Percentiles rank a stretch among this genome's conserved stretches.
phyloP scores from a whole-genome alignment of 192 early-diverging fungal genomes.

The Linnemannia hyalina region DNA sequence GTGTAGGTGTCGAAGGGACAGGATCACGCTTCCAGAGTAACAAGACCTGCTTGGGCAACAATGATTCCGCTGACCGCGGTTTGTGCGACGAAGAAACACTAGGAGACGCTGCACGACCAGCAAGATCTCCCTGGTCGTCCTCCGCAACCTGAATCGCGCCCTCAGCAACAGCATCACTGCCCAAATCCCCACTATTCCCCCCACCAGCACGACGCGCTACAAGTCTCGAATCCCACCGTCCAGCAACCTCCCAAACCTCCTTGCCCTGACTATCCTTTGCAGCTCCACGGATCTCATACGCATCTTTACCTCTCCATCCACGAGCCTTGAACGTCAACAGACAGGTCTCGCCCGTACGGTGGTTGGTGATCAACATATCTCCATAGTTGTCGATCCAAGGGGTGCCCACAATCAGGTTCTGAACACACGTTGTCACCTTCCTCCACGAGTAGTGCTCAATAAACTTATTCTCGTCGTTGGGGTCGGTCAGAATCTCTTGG shows the following conservation, averaged over 20 bases:
- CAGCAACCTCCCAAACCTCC: slow-evolving; percentile 73
- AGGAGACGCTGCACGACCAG: background rate
- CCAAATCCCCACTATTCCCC: slow-evolving; percentile 54
- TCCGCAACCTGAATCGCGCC: slow-evolving; percentile 42
- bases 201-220: slow-evolving; percentile 64
- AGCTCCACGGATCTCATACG: slow-evolving; percentile 71
- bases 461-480: slow-evolving; percentile 66
- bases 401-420: slow-evolving; percentile 88
- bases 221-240: slow-evolving; percentile 77
- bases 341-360: slow-evolving; percentile 85
- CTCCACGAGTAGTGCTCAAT: slow-evolving; percentile 89
- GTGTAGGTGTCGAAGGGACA: slow-evolving; percentile 62
- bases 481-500: slow-evolving; percentile 45
- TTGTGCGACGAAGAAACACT: slow-evolving; percentile 15
- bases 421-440: slow-evolving; percentile 89
- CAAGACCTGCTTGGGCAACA: slow-evolving; percentile 61
- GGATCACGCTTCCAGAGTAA: slow-evolving; percentile 76
- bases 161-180: slow-evolving; percentile 58
- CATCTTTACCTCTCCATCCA: slow-evolving; percentile 78
- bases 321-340: slow-evolving; percentile 83
- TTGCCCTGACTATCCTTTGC: slow-evolving; percentile 63
- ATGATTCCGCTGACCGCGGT: slow-evolving; percentile 32
- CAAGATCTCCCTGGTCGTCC: slow-evolving; percentile 35
- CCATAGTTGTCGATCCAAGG: slow-evolving; percentile 90
- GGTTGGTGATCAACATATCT: slow-evolving; percentile 86